A percentile compares a stretch with the other conserved stretches of the same genome.
These are phyloP conservation scores for Cystoisospora suis DNA, from an alignment of 169 alveolate species.

Conservation along the genomic window DNA sequence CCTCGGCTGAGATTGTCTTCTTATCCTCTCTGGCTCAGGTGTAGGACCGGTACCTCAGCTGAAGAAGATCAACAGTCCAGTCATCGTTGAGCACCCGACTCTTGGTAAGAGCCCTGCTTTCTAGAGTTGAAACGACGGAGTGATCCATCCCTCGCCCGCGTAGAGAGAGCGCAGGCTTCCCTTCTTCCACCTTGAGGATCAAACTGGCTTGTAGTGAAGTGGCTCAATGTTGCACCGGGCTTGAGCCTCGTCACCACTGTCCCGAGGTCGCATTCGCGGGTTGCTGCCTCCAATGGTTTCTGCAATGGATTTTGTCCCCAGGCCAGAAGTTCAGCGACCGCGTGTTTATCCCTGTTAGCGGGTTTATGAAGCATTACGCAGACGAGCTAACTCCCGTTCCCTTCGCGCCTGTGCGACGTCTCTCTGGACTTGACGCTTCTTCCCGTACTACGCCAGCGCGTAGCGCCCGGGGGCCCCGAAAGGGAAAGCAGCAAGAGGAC, in stretches of 20 bases:
- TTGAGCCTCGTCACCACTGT: too few relatives aligned
- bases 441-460: not conserved
- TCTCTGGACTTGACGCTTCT: not conserved
- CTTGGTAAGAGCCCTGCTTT: not conserved
- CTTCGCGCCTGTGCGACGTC: conserved; percentile 1
- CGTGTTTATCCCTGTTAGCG: conserved; percentile 71
- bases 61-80: conserved; percentile 56
- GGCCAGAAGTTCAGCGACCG: conserved; percentile 73
- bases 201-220: too few relatives aligned
- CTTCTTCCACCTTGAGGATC: too few relatives aligned
- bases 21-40: not conserved
- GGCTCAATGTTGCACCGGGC: too few relatives aligned
- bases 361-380: conserved; percentile 64
- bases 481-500: not conserved
- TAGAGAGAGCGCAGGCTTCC: too few relatives aligned
- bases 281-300: too few relatives aligned
- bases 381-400: conserved; percentile 40
- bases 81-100: conserved; percentile 46
- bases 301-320: not conserved
- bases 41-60: conserved; percentile 67
- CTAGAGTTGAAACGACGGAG: too few relatives aligned
- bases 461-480: not conserved
- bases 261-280: too few relatives aligned
- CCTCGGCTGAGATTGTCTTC: not conserved
- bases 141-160: too few relatives aligned